Evolutionary conservation across 768 basidiomycete genomes (phyloP).

Genomic region (Lentinus brumalis): DNA sequence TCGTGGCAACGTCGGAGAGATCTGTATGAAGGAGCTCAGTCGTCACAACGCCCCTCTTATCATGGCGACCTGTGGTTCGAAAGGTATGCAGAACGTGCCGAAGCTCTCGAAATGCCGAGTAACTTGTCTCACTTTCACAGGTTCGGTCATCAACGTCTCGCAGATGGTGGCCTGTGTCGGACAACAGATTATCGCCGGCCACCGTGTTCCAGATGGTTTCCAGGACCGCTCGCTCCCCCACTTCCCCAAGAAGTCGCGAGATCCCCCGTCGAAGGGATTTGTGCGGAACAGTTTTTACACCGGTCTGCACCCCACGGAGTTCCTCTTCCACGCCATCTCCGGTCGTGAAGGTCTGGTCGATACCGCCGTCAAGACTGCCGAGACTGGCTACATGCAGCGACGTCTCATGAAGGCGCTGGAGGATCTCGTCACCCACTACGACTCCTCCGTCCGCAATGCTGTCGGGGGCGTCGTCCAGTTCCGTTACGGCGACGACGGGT

Average conservation of each 20-base stretch:
- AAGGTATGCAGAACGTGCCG: conserved; percentile 55
- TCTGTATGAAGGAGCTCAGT: conserved; percentile 98
- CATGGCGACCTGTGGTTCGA: conserved; percentile 99
- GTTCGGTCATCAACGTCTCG: conserved; percentile 98
- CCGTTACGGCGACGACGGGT: conserved; percentile 92
- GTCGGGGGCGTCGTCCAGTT: conserved; percentile 97
- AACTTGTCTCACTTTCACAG: conserved; percentile 39
- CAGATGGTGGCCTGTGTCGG: conserved; percentile 99
- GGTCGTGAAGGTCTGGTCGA: conserved; percentile 98
- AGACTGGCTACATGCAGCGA: conserved; percentile 99
- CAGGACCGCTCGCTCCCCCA: conserved; percentile 99
- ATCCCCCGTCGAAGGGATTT: conserved; percentile 97
- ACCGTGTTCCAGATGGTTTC: conserved; percentile 98
- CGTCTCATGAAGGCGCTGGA: conserved; percentile 99
- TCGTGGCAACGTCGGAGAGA: conserved; percentile 93
- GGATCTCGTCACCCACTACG: conserved; percentile 95
- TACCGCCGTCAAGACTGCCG: conserved; percentile 99
- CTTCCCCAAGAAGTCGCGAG: conserved; percentile 95
- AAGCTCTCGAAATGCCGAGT: background rate
- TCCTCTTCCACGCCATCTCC: conserved; percentile 98
- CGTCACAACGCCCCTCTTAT: conserved; percentile 95
- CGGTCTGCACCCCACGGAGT: conserved; percentile 91
- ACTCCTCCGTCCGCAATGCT: conserved; percentile 93
- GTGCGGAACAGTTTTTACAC: conserved; percentile 97
- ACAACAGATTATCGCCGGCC: conserved; percentile 97